Percentiles rank a stretch among this genome's conserved stretches.
Evolutionary conservation across 495 filamentous ascomycete species (phyloP).

Genomic region (Penicillium coffeae): DNA sequence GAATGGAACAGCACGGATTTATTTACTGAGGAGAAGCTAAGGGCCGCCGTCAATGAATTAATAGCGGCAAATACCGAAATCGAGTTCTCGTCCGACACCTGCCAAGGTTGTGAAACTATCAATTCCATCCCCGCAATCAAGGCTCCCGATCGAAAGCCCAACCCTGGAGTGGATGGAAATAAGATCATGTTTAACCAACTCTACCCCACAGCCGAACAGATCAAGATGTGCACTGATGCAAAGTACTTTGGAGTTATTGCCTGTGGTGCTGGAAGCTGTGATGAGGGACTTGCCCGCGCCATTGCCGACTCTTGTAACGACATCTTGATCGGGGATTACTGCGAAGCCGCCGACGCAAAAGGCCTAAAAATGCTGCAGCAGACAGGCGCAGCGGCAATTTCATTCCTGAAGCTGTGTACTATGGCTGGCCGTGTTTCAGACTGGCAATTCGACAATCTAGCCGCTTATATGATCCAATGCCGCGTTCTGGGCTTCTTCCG

Average conservation of each 20-base stretch:
- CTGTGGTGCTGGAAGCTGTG: conserved; percentile 2
- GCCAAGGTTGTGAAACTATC: conserved; percentile 2
- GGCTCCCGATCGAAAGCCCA: conserved; percentile 20
- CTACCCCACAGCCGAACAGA: conserved; percentile 13
- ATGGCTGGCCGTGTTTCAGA: conserved; percentile 6
- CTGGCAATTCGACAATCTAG: conserved; percentile 14
- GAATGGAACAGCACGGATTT: conserved; percentile 10
- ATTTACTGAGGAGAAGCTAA: conserved; percentile 7
- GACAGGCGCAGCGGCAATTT: conserved; percentile 14
- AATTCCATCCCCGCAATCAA: conserved; percentile 7
- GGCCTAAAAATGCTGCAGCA: conserved; percentile 10
- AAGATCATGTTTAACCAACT: conserved; percentile 4
- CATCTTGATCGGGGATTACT: conserved; percentile 23
- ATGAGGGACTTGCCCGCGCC: conserved; percentile 14
- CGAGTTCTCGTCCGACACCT: conserved; percentile 6
- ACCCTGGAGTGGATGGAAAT: conserved; percentile 3
- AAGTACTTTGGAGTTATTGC: conserved; percentile 17
- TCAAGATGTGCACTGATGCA: conserved; percentile 21
- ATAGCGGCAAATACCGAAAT: conserved; percentile 9
- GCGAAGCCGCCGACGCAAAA: conserved; percentile 15
- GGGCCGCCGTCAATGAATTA: conserved; percentile 10
- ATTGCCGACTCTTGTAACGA: conserved; percentile 20
- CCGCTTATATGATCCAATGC: conserved; percentile 17
- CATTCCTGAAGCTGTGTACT: conserved; percentile 18
- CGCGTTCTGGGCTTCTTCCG: conserved; percentile 19